Evolutionary conservation across 139 green algal species (phyloP).

Genomic region (Chlamydomonas urium): DNA sequence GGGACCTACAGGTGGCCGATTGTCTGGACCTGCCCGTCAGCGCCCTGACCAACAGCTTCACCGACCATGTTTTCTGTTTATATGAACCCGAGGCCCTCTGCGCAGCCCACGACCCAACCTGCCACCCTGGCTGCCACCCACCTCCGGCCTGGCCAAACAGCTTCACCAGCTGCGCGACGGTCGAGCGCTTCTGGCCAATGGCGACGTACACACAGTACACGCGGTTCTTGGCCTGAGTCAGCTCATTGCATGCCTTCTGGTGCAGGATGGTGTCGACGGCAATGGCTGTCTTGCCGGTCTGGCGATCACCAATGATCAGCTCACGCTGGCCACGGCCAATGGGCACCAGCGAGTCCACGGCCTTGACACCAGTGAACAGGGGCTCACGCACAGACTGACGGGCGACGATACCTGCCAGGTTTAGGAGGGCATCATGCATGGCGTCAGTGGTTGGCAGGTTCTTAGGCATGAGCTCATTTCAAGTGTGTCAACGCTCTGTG

Average conservation of each 20-base stretch:
- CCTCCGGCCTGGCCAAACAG: slow-evolving; percentile 45
- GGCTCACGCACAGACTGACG: slow-evolving; percentile 57
- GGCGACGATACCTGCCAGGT: slow-evolving; percentile 37
- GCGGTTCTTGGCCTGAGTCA: slow-evolving; percentile 52
- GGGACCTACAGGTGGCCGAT: no score
- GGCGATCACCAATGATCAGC: slow-evolving; percentile 89
- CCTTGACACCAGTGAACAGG: slow-evolving; percentile 70
- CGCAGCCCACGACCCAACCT: no score
- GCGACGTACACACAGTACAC: slow-evolving; percentile 89
- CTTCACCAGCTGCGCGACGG: slow-evolving; percentile 80
- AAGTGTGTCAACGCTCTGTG: no score
- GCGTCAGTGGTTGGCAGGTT: no score
- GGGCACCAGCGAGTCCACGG: slow-evolving; percentile 77
- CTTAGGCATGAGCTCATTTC: no score
- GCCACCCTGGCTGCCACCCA: no score
- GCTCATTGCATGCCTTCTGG: slow-evolving; percentile 54
- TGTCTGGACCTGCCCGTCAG: no score
- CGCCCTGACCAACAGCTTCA: no score
- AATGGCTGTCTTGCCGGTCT: slow-evolving; percentile 90
- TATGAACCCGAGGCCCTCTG: no score
- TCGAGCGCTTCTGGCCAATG: slow-evolving; percentile 85
- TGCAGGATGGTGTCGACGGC: slow-evolving; percentile 84
- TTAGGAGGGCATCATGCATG: no score
- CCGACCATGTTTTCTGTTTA: no score
- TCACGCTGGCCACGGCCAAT: slow-evolving; percentile 88